Evolutionary conservation across 2,329 filamentous ascomycete species (phyloP).

Genomic region (Ophiostoma perfectum): DNA sequence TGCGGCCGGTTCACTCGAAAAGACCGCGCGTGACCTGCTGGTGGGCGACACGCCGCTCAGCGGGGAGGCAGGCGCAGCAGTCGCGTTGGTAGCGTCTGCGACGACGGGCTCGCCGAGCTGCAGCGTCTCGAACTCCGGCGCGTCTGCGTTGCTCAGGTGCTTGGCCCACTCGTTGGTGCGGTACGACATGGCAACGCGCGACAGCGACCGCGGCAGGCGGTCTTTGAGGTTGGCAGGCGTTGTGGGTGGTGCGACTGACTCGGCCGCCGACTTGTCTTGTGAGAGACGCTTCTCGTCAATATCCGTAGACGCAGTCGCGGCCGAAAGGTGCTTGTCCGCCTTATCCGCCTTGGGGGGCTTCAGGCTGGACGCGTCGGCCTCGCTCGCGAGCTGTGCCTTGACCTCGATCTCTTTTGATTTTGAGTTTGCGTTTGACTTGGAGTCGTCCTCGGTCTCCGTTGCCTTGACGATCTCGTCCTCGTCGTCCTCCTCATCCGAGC

Average conservation of each 20-base stretch:
- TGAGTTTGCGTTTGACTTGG: too few relatives aligned
- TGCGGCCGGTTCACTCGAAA: conserved; percentile 46
- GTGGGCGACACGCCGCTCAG: conserved; percentile 15
- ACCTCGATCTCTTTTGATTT: conserved; percentile 33
- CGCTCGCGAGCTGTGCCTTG: background rate
- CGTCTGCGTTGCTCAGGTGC: conserved; percentile 72
- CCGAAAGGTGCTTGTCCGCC: conserved; percentile 7
- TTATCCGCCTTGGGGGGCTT: background rate
- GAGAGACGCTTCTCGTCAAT: conserved; percentile 15
- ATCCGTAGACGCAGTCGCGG: conserved; percentile 5
- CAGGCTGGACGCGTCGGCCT: conserved; percentile 12
- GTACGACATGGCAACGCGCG: conserved; percentile 73
- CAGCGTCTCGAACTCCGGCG: conserved; percentile 60
- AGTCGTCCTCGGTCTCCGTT: conserved; percentile 33
- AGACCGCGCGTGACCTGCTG: background rate
- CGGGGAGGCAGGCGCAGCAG: background rate
- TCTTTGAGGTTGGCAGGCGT: conserved; percentile 47
- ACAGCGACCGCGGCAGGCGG: conserved; percentile 63
- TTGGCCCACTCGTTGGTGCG: conserved; percentile 97
- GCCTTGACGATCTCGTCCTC: conserved; percentile 29
- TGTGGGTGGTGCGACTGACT: conserved; percentile 39
- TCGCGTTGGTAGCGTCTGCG: background rate
- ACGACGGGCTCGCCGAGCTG: conserved; percentile 39
- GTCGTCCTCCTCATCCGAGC: conserved; percentile 39
- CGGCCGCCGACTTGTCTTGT: conserved; percentile 31